Percentiles rank a stretch among this genome's conserved stretches.
These are phyloP conservation scores for Diutina ranongensis DNA, from an alignment of 1,139 yeast genomes.

Conservation along the genomic window DNA sequence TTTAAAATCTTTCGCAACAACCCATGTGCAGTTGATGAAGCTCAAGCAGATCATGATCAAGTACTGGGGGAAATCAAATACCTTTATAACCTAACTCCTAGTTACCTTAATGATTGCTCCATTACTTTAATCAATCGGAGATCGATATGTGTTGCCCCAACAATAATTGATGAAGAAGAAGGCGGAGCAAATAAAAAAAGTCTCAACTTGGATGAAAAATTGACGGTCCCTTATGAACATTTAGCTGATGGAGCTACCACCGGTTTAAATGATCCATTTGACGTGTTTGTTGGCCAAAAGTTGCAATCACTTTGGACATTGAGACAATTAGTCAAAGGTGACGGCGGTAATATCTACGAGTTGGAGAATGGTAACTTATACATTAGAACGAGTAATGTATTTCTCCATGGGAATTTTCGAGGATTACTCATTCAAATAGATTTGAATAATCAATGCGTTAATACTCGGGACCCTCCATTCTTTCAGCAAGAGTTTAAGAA, in stretches of 20 bases:
- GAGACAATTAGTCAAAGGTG: conserved; percentile 66
- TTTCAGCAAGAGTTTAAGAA: not conserved
- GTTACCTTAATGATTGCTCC: conserved; percentile 40
- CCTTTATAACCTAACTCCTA: conserved; percentile 44
- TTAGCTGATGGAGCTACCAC: conserved; percentile 35
- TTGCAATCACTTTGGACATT: conserved; percentile 63
- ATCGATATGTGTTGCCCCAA: conserved; percentile 34
- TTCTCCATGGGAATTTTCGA: conserved; percentile 55
- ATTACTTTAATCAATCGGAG: conserved; percentile 42
- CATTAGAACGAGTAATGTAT: conserved; percentile 58
- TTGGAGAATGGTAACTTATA: conserved; percentile 34
- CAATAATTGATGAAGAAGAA: conserved; percentile 28
- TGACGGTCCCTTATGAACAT: conserved; percentile 28
- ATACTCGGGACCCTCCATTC: not conserved
- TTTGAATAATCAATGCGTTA: not conserved
- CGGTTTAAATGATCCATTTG: conserved; percentile 40
- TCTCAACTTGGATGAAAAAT: conserved; percentile 9
- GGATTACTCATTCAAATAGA: conserved; percentile 1
- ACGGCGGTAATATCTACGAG: conserved; percentile 58
- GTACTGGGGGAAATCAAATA: conserved; percentile 34
- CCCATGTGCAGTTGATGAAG: conserved; percentile 22
- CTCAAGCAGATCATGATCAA: not conserved
- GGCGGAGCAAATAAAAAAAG: no score
- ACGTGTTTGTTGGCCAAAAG: conserved; percentile 38
- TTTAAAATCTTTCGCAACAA: conserved; percentile 57